Base-by-base conservation (phyloP, 1,284 basidiomycete genomes). In the Naganishia sp. region DNA sequence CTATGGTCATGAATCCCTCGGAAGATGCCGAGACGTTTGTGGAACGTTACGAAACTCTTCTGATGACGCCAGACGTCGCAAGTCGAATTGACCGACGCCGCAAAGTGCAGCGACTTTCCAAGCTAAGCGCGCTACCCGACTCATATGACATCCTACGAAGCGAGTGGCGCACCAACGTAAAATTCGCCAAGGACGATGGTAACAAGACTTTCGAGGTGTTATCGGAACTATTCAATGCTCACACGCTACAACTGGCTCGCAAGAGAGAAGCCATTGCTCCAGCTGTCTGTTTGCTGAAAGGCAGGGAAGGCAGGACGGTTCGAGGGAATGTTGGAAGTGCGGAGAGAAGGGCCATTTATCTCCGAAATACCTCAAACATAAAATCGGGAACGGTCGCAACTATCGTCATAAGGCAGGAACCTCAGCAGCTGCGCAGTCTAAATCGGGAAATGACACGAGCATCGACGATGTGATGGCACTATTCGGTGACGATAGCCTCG, bases 11-110 rank as follows among this genome's bases (percentile, higher is more conserved):
- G 46, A 36, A 53, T n/a, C 25, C 31, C 6, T 53, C 44, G 1
- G 54, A 56, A 15, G 54, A 65, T 44, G 44, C 63, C 54, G 63
- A 65, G 25, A 56, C 54, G 39, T 50, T 65, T 45, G 54, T 65
- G 7, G 63, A 65, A 55, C 54, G 42, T 7, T 65, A 23, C 48
- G 55, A 56, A n/a, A 53, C 53, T 5, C 46, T 57, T 3, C 45
- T 65, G 10, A 31, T 56, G 28, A 65, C 54, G 36, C 54, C 54
- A 39, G 16, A 55, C 33, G 44, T 55, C 46, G 44, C 63, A n/a
- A 55, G 48, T 65, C 31, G n/a, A 33, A 21, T 1, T 65, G 13
- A 49, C 54, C 44, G 54, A 65, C 11, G 63, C 31, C 9, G 63
- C 54, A 16, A 56, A 56, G 42, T 65, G 63, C 54, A 49, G 48